These are phyloP conservation scores for Hapsidospora chrysogenum DNA, from an alignment of 495 filamentous ascomycete species.

Conservation along the genomic window DNA sequence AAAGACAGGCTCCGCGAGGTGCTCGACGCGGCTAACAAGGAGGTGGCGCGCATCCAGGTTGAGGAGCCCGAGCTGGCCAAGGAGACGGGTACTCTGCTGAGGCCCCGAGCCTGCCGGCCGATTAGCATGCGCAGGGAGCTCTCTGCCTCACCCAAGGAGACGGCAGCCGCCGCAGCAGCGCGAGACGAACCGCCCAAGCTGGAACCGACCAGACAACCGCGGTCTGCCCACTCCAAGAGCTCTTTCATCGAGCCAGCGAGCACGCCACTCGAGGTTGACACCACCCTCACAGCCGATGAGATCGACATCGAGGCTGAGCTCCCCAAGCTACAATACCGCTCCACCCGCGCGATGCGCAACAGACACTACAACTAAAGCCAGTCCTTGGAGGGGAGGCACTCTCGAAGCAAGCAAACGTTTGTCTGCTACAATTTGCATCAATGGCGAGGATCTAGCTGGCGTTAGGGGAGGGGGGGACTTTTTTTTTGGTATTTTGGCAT, in stretches of 20 bases:
- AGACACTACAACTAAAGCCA: too few species aligned
- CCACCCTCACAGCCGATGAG: not conserved
- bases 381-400: too few species aligned
- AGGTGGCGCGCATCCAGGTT: constrained; percentile 35
- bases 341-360: not conserved
- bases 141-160: not conserved
- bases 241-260: not conserved
- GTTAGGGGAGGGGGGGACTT: too few species aligned
- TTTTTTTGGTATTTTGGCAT: too few species aligned
- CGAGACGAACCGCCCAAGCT: too few species aligned
- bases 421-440: too few species aligned
- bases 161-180: too few species aligned
- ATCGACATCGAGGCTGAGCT: not conserved
- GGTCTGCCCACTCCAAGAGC: not conserved
- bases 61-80: constrained; percentile 15
- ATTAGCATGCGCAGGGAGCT: constrained; percentile 1
- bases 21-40: constrained; percentile 36
- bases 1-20: constrained; percentile 40
- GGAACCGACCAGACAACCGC: not conserved
- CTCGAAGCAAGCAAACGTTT: too few species aligned
- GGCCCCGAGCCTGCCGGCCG: not conserved
- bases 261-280: not conserved
- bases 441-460: too few species aligned
- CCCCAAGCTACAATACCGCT: not conserved
- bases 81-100: constrained; percentile 7